A percentile compares a stretch with the other conserved stretches of the same genome.
Conservation (phyloP, 2,329 filamentous ascomycete genomes). For the Alternaria triticina region DNA sequence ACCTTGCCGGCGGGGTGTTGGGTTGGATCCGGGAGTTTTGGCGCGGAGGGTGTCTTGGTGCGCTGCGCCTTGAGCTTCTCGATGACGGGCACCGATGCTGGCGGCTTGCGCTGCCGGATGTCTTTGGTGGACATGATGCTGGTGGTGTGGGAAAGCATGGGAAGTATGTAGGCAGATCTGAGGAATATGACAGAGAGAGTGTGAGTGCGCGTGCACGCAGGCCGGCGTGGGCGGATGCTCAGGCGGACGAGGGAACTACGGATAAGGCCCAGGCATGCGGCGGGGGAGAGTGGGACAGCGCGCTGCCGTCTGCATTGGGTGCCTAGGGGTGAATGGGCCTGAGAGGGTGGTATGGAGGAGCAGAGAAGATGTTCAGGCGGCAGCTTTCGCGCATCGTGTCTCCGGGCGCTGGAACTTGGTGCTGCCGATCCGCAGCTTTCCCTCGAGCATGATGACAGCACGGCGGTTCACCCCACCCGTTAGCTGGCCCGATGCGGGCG, state of each 20-base stretch:
- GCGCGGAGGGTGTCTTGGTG: slow-evolving; percentile 12
- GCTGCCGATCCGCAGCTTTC: slow-evolving; percentile 22
- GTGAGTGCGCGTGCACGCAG: slow-evolving; percentile 14
- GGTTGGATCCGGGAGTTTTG: not conserved
- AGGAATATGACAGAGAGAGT: slow-evolving; percentile 8
- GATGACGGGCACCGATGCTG: slow-evolving; percentile 29
- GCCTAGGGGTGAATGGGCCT: not conserved
- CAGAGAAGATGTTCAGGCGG: slow-evolving; percentile 8
- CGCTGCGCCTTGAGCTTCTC: slow-evolving; percentile 20
- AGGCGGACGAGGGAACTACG: slow-evolving; percentile 15
- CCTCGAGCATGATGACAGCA: slow-evolving; percentile 18
- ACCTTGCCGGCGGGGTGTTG: slow-evolving; percentile 46
- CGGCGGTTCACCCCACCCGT: slow-evolving; percentile 9
- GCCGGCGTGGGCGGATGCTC: slow-evolving; percentile 12
- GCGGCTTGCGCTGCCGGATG: slow-evolving; percentile 42
- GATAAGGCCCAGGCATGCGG: slow-evolving; percentile 10
- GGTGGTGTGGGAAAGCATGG: slow-evolving; percentile 7
- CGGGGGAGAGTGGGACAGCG: slow-evolving; percentile 9
- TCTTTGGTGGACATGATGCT: slow-evolving; percentile 37
- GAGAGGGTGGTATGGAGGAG: not conserved
- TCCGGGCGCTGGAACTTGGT: slow-evolving; percentile 15
- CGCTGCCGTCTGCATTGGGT: slow-evolving; percentile 9
- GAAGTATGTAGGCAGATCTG: not conserved
- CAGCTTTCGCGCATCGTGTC: slow-evolving; percentile 11
- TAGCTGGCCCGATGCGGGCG: slow-evolving; percentile 5